Base-by-base conservation (phyloP, 805 yeast genomes). In the Kuraishia piskuri region DNA sequence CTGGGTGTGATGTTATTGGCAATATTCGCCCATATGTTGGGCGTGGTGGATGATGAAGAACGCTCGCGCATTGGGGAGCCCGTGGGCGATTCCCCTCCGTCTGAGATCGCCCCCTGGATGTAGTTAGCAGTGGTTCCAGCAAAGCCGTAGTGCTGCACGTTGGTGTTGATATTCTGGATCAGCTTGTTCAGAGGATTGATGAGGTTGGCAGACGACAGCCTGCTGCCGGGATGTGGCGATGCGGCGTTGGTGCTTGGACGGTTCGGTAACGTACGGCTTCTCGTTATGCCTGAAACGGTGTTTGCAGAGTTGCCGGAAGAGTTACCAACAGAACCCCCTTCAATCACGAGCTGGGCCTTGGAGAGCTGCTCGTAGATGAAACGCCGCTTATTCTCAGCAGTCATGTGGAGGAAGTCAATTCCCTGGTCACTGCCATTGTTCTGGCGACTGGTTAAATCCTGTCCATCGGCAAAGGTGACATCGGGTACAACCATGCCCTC, bases 121-220 rank as follows among this genome's bases (percentile, higher is more conserved):
- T 31, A 31, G 40, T 31, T 31, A n/a, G 40, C 14, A n/a, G 40
- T 31, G 40, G 31, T 25, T 10, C 40, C 37, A 20, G 48, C 52
- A 51, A 46, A 51, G 10, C 24, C 48, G 48, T 52, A 52, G 22
- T 31, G 23, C 47, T 52, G 52, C n/a, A 50, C 52, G 26, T 50
- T 50, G 20, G 52, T 52, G 50, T 68, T 67, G 48, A 68, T 64
- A 50, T 68, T 67, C 20, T 65, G 67, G 1, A 68, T 54, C 1
- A 68, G 52, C 44, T 64, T 66, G 54, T 67, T 67, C 37, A 68
- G 57, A 4, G 71, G 65, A 22, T 56, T 57, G 46, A 50, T 46
- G 49, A 17, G 12, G 21, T 26, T 26, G n/a, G 23, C 23, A 12
- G 22, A 20, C 4, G 22, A 22, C 8, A 22, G 12, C 47, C 47